Percentiles rank a stretch among this genome's conserved stretches.
phyloP scores from a whole-genome alignment of 2,329 filamentous ascomycete species.

The Penicillium hesseltinei region DNA sequence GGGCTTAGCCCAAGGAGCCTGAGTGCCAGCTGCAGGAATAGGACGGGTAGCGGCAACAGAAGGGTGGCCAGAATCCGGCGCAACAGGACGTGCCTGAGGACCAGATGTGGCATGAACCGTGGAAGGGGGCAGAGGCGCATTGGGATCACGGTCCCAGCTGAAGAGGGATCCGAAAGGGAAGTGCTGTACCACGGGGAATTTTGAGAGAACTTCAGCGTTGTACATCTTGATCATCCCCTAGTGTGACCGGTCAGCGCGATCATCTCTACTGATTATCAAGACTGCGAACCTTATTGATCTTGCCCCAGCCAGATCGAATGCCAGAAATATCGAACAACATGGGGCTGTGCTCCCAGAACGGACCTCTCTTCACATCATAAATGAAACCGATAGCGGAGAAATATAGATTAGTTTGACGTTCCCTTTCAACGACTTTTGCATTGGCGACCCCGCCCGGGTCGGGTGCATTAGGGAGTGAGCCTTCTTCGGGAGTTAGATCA shows the following conservation, averaged over 20 bases:
- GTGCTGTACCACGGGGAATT: conserved; percentile 98
- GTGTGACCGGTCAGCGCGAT: background rate
- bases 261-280: background rate
- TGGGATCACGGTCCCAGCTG: conserved; percentile 68
- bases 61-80: conserved; percentile 15
- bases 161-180: conserved; percentile 82
- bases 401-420: conserved; percentile 75
- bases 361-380: conserved; percentile 91
- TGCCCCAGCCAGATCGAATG: conserved; percentile 90
- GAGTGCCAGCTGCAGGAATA: conserved; percentile 26
- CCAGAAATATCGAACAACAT: conserved; percentile 94
- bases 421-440: conserved; percentile 60
- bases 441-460: conserved; percentile 69
- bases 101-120: conserved; percentile 54
- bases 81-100: conserved; percentile 25
- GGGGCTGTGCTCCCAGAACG: conserved; percentile 96
- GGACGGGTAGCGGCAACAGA: conserved; percentile 17
- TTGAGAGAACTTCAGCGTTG: conserved; percentile 90
- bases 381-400: conserved; percentile 97
- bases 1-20: conserved; percentile 37
- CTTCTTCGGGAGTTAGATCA: conserved; percentile 70
- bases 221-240: conserved; percentile 99
- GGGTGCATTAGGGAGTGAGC: conserved; percentile 70
- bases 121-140: conserved; percentile 50
- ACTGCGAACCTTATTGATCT: conserved; percentile 76